These are phyloP conservation scores for Agrostemma githago DNA, from an alignment of 148 eudicot genomes.

Conservation along the genomic window DNA sequence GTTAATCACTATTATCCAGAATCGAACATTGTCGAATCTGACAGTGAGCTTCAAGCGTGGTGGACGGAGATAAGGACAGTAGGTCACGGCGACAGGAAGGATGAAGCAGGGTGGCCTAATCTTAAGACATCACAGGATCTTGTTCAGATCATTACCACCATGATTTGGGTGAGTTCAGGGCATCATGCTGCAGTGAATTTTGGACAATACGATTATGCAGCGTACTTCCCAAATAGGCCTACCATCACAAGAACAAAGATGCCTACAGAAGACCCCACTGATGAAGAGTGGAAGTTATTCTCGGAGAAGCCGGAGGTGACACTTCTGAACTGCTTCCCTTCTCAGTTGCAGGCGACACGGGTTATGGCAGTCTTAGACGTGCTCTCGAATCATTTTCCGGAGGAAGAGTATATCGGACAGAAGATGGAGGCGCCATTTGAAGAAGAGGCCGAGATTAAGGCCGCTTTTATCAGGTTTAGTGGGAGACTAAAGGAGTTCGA, in stretches of 20 bases:
- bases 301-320: constrained; percentile 36
- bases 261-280: constrained; percentile 51
- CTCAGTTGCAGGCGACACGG: constrained; percentile 49
- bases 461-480: constrained; percentile 48
- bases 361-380: constrained; percentile 60
- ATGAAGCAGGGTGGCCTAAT: constrained; percentile 73
- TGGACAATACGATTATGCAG: constrained; percentile 62
- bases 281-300: constrained; percentile 34
- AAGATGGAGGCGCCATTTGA: constrained; percentile 39
- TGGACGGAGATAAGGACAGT: constrained; percentile 52
- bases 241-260: constrained; percentile 50
- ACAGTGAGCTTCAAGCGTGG: constrained; percentile 69
- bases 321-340: constrained; percentile 44
- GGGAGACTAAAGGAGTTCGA: constrained; percentile 48
- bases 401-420: constrained; percentile 64
- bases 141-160: constrained; percentile 47
- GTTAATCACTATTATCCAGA: constrained; percentile 53
- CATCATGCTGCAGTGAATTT: constrained; percentile 81
- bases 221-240: constrained; percentile 64
- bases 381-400: constrained; percentile 52
- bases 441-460: constrained; percentile 36
- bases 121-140: constrained; percentile 49
- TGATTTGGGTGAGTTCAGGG: constrained; percentile 72
- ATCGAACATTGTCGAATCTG: constrained; percentile 31
- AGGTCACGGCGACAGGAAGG: constrained; percentile 66